A percentile compares a stretch with the other conserved stretches of the same genome.
phyloP scores from a whole-genome alignment of 352 stramenopile species.

The Phytophthora boehmeriae region DNA sequence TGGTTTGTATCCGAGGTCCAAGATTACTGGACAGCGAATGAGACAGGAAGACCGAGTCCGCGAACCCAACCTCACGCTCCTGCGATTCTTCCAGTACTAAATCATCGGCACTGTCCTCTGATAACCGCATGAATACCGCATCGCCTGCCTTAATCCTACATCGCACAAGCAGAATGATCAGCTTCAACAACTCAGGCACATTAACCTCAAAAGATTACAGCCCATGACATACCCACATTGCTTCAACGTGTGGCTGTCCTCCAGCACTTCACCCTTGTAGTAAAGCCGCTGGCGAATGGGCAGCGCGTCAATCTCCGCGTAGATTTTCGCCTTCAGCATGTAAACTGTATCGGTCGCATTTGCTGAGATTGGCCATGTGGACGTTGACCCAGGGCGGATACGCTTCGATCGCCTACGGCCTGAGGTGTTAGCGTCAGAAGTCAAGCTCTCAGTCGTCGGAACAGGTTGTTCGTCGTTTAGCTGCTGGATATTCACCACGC shows the following conservation, averaged over 20 bases:
- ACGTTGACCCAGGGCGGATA: conserved; percentile 55
- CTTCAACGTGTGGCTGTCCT: conserved; percentile 64
- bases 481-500: conserved; percentile 65
- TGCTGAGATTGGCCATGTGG: conserved; percentile 53
- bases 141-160: conserved; percentile 76
- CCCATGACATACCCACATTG: conserved; percentile 64
- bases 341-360: conserved; percentile 77
- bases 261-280: conserved; percentile 61
- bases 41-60: conserved; percentile 72
- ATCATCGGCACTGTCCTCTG: conserved; percentile 64
- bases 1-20: not conserved
- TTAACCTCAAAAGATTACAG: not conserved
- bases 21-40: conserved; percentile 7
- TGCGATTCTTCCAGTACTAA: conserved; percentile 55
- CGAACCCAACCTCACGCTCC: conserved; percentile 77
- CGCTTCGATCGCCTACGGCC: conserved; percentile 69
- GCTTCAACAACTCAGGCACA: not conserved
- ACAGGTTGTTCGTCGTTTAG: conserved; percentile 61
- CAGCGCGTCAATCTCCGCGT: conserved; percentile 65
- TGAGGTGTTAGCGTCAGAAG: conserved; percentile 38
- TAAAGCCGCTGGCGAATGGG: conserved; percentile 77
- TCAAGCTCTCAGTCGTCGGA: conserved; percentile 47
- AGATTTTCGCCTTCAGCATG: conserved; percentile 82
- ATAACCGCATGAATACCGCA: conserved; percentile 74
- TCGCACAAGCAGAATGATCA: conserved; percentile 9